These are phyloP conservation scores for Sporothrix inflata DNA, from an alignment of 2,329 filamentous ascomycete species.

Conservation along the genomic window DNA sequence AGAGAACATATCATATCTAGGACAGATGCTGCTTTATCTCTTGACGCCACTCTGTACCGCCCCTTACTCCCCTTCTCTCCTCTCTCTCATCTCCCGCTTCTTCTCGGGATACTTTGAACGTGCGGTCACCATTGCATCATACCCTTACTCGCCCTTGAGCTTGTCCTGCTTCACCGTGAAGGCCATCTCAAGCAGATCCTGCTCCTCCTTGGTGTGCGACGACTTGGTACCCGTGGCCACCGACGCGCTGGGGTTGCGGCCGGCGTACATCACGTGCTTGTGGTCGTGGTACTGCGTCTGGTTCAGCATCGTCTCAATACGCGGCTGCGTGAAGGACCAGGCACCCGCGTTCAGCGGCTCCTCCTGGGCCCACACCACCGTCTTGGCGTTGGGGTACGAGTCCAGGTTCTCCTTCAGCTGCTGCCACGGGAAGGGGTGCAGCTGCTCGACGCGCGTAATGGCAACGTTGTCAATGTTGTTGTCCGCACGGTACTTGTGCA, in stretches of 20 bases:
- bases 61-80: neutral
- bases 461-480: constrained; percentile 88
- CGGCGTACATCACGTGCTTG: constrained; percentile 96
- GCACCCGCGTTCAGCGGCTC: constrained; percentile 96
- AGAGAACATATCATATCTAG: neutral
- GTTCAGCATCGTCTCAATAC: constrained; percentile 95
- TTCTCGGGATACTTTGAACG: neutral
- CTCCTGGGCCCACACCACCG: constrained; percentile 96
- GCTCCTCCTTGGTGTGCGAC: constrained; percentile 88
- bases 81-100: neutral
- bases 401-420: constrained; percentile 96
- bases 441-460: constrained; percentile 93
- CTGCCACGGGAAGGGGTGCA: constrained; percentile 98
- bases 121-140: neutral
- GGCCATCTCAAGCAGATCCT: constrained; percentile 72
- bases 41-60: neutral
- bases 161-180: constrained; percentile 69
- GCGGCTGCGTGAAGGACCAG: constrained; percentile 96
- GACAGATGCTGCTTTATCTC: neutral
- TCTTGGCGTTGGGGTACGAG: constrained; percentile 95
- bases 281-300: constrained; percentile 88
- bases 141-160: constrained; percentile 64
- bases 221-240: constrained; percentile 93
- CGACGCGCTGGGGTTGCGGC: constrained; percentile 87
- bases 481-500: constrained; percentile 87